Evolutionary conservation across 2,329 filamentous ascomycete genomes (phyloP).

Genomic region (Fusarium sterilihyphosum): DNA sequence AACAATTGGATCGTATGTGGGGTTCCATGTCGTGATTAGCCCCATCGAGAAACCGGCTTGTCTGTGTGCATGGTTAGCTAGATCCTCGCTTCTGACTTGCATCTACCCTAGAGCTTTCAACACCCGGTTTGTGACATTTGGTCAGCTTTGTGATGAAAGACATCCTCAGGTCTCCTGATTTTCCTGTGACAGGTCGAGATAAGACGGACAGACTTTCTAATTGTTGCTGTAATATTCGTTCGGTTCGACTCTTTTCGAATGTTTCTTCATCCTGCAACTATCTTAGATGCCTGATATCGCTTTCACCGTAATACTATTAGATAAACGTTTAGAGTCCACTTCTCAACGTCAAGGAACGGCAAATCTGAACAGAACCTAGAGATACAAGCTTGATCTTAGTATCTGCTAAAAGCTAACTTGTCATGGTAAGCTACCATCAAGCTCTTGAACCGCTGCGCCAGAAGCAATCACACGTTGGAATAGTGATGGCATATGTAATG

Average conservation of each 20-base stretch:
- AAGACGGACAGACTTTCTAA: neutral
- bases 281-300: no score
- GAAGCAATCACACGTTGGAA: neutral
- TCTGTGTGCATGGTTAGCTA: no score
- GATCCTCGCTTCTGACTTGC: neutral
- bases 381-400: neutral
- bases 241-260: neutral
- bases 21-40: slow-evolving; percentile 22
- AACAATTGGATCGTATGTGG: slow-evolving; percentile 16
- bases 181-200: neutral
- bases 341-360: neutral
- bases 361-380: neutral
- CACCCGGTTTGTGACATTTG: neutral
- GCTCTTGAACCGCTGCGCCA: neutral
- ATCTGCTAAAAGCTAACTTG: neutral
- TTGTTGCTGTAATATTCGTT: neutral
- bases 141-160: neutral
- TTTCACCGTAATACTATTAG: no score
- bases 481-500: neutral
- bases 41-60: neutral
- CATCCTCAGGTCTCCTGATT: slow-evolving; percentile 5
- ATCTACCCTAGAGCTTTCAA: slow-evolving; percentile 5
- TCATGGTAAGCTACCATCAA: neutral
- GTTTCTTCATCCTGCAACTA: neutral
- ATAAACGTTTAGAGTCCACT: no score